phyloP scores from a whole-genome alignment of 768 basidiomycete genomes.

The Pulveroboletus ravenelii region DNA sequence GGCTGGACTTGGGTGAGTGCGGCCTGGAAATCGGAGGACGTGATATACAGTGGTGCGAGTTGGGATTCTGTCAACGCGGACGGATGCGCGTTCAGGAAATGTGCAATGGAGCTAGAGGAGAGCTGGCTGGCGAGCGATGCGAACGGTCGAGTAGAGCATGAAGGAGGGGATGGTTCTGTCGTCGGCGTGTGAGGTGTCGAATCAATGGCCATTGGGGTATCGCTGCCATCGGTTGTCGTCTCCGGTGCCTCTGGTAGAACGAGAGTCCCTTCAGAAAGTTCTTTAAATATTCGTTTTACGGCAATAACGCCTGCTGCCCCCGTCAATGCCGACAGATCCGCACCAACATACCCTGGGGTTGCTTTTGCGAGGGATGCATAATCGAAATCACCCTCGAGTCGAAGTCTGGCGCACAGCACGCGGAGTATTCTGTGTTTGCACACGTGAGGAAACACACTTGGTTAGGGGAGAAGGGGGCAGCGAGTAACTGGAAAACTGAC shows the following conservation, averaged over 20 bases:
- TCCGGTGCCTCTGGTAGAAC: constrained; percentile 43
- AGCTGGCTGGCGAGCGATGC: constrained; percentile 37
- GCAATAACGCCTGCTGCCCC: constrained; percentile 94
- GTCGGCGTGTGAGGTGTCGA: constrained; percentile 15
- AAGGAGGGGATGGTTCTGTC: constrained; percentile 10
- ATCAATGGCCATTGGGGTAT: constrained; percentile 38
- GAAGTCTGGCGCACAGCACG: constrained; percentile 79
- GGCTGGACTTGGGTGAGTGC: constrained; percentile 92
- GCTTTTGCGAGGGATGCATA: constrained; percentile 81
- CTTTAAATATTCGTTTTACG: constrained; percentile 91
- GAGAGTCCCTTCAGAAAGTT: constrained; percentile 62
- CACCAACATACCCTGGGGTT: constrained; percentile 96
- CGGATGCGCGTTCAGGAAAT: constrained; percentile 87
- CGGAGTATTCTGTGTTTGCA: constrained; percentile 64
- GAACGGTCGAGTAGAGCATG: constrained; percentile 29
- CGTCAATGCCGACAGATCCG: constrained; percentile 85
- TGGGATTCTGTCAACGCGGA: constrained; percentile 71
- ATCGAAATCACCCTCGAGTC: constrained; percentile 85
- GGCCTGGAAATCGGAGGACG: constrained; percentile 67
- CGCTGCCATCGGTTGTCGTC: constrained; percentile 14
- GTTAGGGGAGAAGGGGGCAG: too few species aligned
- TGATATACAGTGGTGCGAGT: constrained; percentile 79
- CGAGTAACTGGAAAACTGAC: constrained; percentile 41
- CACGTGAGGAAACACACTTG: neutral
- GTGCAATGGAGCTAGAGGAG: constrained; percentile 69